Percentiles rank a stretch among this genome's conserved stretches.
These are phyloP conservation scores for Aspergillus sp. DNA, from an alignment of 2,329 filamentous ascomycete genomes.

Conservation along the genomic window DNA sequence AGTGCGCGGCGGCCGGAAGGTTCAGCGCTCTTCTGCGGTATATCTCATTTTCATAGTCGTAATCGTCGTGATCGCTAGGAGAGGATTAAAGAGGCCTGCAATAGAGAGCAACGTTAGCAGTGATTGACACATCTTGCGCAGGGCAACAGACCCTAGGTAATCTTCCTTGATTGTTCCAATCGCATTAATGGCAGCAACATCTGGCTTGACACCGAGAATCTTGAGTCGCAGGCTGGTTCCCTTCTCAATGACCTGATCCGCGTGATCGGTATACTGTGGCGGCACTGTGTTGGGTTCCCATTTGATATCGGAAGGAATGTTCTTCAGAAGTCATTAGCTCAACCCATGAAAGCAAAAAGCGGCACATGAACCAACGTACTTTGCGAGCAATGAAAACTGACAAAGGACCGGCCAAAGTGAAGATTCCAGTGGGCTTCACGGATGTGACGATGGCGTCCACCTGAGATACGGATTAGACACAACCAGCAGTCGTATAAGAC, in stretches of 20 bases:
- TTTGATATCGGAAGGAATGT: constrained; percentile 86
- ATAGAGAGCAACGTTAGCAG: constrained; percentile 21
- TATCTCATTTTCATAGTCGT: constrained; percentile 22
- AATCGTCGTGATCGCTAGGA: constrained; percentile 26
- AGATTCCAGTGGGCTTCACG: constrained; percentile 89
- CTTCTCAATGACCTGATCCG: constrained; percentile 90
- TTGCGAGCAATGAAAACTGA: constrained; percentile 64
- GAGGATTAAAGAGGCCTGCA: constrained; percentile 37
- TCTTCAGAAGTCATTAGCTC: constrained; percentile 33
- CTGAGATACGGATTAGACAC: constrained; percentile 55
- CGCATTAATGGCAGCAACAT: constrained; percentile 93
- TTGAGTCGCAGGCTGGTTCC: constrained; percentile 93
- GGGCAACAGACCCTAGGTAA: constrained; percentile 51
- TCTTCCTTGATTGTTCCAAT: constrained; percentile 94
- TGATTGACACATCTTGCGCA: background rate
- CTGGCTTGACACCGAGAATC: constrained; percentile 89
- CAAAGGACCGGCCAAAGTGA: constrained; percentile 54
- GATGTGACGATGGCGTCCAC: constrained; percentile 92
- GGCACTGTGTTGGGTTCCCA: constrained; percentile 95
- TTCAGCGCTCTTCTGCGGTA: constrained; percentile 11
- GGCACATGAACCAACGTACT: constrained; percentile 58
- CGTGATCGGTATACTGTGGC: constrained; percentile 95
- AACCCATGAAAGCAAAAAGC: background rate
- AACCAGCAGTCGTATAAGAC: constrained; percentile 11
- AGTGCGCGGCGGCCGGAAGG: constrained; percentile 5